phyloP scores from a whole-genome alignment of 1,139 yeast species.

The Scheffersomyces stambukii region DNA sequence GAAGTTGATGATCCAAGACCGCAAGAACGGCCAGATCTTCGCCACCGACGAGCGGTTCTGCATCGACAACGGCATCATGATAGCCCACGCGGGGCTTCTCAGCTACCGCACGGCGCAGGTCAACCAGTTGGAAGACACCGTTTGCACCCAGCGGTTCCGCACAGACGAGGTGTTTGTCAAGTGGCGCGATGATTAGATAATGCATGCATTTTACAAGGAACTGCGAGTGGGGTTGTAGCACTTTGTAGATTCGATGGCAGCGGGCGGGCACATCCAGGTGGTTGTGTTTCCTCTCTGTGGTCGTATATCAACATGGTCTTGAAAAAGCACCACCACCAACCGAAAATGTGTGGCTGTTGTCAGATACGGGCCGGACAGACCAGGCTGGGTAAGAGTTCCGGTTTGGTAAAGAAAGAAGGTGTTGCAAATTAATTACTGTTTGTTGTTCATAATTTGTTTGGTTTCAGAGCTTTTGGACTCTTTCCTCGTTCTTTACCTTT shows the following conservation, averaged over 20 bases:
- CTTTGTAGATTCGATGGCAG: slow-evolving; percentile 2
- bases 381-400: too few species aligned
- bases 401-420: too few species aligned
- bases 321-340: slow-evolving; percentile 13
- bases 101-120: slow-evolving; percentile 82
- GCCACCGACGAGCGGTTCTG: slow-evolving; percentile 98
- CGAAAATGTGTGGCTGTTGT: slow-evolving; percentile 13
- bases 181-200: slow-evolving; percentile 63
- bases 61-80: slow-evolving; percentile 97
- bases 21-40: slow-evolving; percentile 73
- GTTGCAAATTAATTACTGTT: too few species aligned
- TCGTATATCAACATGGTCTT: slow-evolving; percentile 21
- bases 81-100: slow-evolving; percentile 94
- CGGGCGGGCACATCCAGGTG: slow-evolving; percentile 10
- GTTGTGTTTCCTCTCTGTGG: slow-evolving; percentile 8
- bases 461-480: too few species aligned
- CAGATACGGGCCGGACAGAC: slow-evolving; percentile 37
- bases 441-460: too few species aligned
- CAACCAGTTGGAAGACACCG: slow-evolving; percentile 59
- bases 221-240: too few species aligned
- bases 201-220: too few species aligned
- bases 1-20: slow-evolving; percentile 85
- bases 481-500: too few species aligned
- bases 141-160: slow-evolving; percentile 88
- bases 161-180: slow-evolving; percentile 90